phyloP scores from a whole-genome alignment of 1,139 yeast genomes.

The Eremothecium sinecaudum region DNA sequence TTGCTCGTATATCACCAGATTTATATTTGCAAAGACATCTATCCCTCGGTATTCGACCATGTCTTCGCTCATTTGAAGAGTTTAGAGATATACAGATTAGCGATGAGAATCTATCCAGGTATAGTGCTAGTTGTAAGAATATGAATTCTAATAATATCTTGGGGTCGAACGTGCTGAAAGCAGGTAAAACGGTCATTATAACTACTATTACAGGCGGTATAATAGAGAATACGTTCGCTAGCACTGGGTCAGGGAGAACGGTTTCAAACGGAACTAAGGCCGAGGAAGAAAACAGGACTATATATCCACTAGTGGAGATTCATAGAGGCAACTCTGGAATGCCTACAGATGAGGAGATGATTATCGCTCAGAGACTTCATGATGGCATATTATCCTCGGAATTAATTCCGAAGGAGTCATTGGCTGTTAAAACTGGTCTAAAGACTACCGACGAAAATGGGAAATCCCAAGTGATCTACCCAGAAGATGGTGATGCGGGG shows the following conservation, averaged over 20 bases:
- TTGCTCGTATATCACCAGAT: slow-evolving; percentile 82
- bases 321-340: slow-evolving; percentile 69
- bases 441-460: slow-evolving; percentile 38
- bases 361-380: slow-evolving; percentile 57
- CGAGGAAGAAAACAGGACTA: slow-evolving; percentile 34
- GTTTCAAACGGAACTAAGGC: slow-evolving; percentile 27
- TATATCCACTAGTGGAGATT: slow-evolving; percentile 67
- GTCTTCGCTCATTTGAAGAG: slow-evolving; percentile 61
- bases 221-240: slow-evolving; percentile 46
- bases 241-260: slow-evolving; percentile 30
- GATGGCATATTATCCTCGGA: slow-evolving; percentile 51
- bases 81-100: slow-evolving; percentile 50
- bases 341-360: slow-evolving; percentile 89
- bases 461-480: slow-evolving; percentile 34
- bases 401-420: slow-evolving; percentile 39
- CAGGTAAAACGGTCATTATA: slow-evolving; percentile 68
- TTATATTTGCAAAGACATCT: slow-evolving; percentile 72
- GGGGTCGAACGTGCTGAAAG: slow-evolving; percentile 64
- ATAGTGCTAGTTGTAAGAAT: slow-evolving; percentile 18
- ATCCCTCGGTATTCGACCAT: slow-evolving; percentile 62
- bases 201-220: slow-evolving; percentile 70
- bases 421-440: slow-evolving; percentile 43
- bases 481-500: slow-evolving; percentile 27
- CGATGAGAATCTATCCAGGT: slow-evolving; percentile 37
- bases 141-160: slow-evolving; percentile 34